phyloP scores from a whole-genome alignment of 1,284 basidiomycete genomes.

The Malassezia sp. region DNA sequence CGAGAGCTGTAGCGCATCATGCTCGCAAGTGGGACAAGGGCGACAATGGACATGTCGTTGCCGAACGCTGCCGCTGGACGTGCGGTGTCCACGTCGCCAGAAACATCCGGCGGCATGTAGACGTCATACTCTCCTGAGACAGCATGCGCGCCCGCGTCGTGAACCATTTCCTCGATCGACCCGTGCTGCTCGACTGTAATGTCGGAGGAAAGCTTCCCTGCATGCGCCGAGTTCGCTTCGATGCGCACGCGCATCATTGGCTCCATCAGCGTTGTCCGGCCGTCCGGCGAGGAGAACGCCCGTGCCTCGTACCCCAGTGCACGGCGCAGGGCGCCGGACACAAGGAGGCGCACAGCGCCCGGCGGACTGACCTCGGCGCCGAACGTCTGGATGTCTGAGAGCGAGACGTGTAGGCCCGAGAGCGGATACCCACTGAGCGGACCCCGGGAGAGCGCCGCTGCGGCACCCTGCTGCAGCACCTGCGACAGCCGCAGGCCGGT shows the following conservation, averaged over 20 bases:
- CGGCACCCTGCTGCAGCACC: conserved; percentile 17
- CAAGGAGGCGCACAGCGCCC: conserved; percentile 23
- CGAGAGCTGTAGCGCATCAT: conserved; percentile 70
- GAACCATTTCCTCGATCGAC: conserved; percentile 28
- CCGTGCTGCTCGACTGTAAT: conserved; percentile 37
- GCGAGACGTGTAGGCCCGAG: conserved; percentile 21
- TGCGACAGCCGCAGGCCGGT: background rate
- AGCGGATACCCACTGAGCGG: conserved; percentile 37
- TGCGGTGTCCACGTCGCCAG: conserved; percentile 50
- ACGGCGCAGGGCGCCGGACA: conserved; percentile 23
- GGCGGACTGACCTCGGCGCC: conserved; percentile 26
- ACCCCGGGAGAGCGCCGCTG: conserved; percentile 32
- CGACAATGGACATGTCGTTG: conserved; percentile 26
- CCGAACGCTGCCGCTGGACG: too few relatives aligned
- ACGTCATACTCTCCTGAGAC: conserved; percentile 49
- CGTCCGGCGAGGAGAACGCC: background rate
- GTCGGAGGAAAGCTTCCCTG: conserved; percentile 39
- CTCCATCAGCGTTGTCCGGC: conserved; percentile 34
- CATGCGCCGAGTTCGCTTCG: conserved; percentile 18
- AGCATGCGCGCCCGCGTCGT: conserved; percentile 56
- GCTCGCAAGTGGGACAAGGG: conserved; percentile 62
- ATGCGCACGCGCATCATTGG: conserved; percentile 40
- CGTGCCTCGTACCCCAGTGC: conserved; percentile 19
- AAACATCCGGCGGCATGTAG: conserved; percentile 60
- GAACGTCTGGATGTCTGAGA: conserved; percentile 22